phyloP scores from a whole-genome alignment of 345 rosid genomes.

The Draba incana region DNA sequence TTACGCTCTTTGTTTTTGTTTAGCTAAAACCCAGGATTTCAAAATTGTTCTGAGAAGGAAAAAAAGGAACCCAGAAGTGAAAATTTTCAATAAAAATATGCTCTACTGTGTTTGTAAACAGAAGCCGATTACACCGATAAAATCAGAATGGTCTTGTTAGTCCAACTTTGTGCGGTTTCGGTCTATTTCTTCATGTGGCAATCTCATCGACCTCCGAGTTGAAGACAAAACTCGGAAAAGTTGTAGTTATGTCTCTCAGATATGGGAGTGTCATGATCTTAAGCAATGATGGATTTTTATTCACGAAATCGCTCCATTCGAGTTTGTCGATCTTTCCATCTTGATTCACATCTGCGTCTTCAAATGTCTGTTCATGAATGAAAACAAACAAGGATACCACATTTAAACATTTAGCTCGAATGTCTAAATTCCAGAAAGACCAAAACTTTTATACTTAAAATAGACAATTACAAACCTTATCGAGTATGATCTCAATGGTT shows the following conservation, averaged over 20 bases:
- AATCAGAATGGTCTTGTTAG: background rate
- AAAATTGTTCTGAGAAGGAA: constrained; percentile 36
- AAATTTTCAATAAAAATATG: constrained; percentile 6
- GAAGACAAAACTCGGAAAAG: constrained; percentile 95
- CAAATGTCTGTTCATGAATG: constrained; percentile 65
- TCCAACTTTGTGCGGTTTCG: constrained; percentile 4
- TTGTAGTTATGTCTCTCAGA: constrained; percentile 93
- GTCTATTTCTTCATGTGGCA: constrained; percentile 51
- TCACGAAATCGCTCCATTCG: constrained; percentile 87
- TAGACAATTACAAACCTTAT: constrained; percentile 59
- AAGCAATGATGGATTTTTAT: constrained; percentile 80
- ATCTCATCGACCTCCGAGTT: constrained; percentile 92
- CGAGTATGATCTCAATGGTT: constrained; percentile 90
- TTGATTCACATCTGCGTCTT: constrained; percentile 79
- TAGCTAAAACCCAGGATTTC: constrained; percentile 18
- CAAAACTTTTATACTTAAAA: background rate
- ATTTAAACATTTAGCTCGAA: background rate
- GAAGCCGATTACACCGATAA: constrained; percentile 22
- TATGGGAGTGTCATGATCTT: constrained; percentile 96
- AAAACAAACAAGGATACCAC: background rate
- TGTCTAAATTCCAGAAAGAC: background rate
- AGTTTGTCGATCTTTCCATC: constrained; percentile 88
- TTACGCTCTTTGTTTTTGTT: background rate
- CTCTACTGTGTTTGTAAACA: constrained; percentile 37
- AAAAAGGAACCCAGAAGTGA: constrained; percentile 31